Evolutionary conservation across 2,329 filamentous ascomycete species (phyloP).

Genomic region (Claviceps humidiphila): DNA sequence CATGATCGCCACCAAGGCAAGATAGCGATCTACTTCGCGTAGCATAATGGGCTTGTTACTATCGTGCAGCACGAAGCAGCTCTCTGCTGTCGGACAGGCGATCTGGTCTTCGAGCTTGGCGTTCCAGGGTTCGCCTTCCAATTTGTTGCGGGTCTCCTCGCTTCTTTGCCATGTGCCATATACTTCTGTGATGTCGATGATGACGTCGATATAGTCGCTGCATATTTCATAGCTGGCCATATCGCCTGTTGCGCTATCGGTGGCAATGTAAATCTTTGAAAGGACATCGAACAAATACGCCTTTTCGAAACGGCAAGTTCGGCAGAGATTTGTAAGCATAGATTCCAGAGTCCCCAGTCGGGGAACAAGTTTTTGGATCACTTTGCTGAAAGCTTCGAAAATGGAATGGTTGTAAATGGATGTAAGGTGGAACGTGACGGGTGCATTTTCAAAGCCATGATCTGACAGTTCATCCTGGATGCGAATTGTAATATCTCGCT

Average conservation of each 20-base stretch:
- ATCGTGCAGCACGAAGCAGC: conserved; percentile 53
- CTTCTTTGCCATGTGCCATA: conserved; percentile 64
- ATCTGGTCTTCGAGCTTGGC: conserved; percentile 52
- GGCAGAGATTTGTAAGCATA: conserved; percentile 85
- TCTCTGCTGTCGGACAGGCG: conserved; percentile 53
- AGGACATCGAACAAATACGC: conserved; percentile 96
- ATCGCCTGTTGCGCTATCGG: conserved; percentile 83
- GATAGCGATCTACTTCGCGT: conserved; percentile 58
- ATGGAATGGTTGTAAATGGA: conserved; percentile 98
- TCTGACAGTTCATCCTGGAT: conserved; percentile 95
- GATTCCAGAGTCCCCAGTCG: conserved; percentile 86
- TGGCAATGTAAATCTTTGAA: conserved; percentile 97
- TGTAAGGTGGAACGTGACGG: conserved; percentile 89
- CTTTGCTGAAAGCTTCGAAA: conserved; percentile 96
- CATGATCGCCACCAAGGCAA: conserved; percentile 77
- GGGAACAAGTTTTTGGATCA: conserved; percentile 94
- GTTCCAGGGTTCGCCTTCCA: conserved; percentile 49
- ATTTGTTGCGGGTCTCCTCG: conserved; percentile 37
- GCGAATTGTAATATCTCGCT: conserved; percentile 89
- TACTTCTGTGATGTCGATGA: conserved; percentile 91
- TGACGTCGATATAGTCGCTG: conserved; percentile 96
- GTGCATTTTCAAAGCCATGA: conserved; percentile 82
- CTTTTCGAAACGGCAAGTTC: conserved; percentile 91
- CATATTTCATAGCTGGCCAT: conserved; percentile 97
- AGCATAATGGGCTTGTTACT: conserved; percentile 52